These are phyloP conservation scores for Lachnellula willkommii DNA, from an alignment of 2,329 filamentous ascomycete species.

Conservation along the genomic window DNA sequence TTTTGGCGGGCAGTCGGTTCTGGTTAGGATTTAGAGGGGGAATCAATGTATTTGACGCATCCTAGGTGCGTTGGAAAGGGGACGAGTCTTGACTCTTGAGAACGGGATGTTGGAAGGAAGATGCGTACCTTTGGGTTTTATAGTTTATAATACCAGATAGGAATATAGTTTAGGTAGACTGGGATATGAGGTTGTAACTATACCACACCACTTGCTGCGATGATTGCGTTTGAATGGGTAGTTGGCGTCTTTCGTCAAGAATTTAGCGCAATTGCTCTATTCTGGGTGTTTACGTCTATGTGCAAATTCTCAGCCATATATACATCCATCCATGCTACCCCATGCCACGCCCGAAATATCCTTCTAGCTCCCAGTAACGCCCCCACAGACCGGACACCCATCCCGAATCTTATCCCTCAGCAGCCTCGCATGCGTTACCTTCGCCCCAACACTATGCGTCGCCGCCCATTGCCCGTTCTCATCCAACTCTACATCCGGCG, in stretches of 20 bases:
- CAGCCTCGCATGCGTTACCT: slow-evolving; percentile 80
- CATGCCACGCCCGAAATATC: not conserved
- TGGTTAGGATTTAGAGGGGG: not conserved
- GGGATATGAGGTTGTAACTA: no score
- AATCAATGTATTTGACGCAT: not conserved
- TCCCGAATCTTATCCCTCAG: slow-evolving; percentile 63
- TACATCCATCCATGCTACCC: not conserved
- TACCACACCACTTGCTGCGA: no score
- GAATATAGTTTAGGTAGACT: no score
- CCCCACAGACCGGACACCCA: slow-evolving; percentile 56
- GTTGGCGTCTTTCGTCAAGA: not conserved
- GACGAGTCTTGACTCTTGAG: no score
- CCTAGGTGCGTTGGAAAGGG: not conserved
- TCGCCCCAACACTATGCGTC: slow-evolving; percentile 69
- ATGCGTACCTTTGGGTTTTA: no score
- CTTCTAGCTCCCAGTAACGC: not conserved
- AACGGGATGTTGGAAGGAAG: no score
- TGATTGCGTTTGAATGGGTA: no score
- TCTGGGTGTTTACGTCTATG: not conserved
- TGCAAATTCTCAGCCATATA: not conserved
- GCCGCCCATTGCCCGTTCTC: slow-evolving; percentile 38
- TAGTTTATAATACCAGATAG: no score
- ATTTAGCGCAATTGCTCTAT: not conserved
- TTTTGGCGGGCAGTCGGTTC: not conserved
- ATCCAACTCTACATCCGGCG: slow-evolving; percentile 38